Percentiles rank a stretch among this genome's conserved stretches.
These are phyloP conservation scores for Fusarium equiseti DNA, from an alignment of 2,329 filamentous ascomycete species.

Conservation along the genomic window DNA sequence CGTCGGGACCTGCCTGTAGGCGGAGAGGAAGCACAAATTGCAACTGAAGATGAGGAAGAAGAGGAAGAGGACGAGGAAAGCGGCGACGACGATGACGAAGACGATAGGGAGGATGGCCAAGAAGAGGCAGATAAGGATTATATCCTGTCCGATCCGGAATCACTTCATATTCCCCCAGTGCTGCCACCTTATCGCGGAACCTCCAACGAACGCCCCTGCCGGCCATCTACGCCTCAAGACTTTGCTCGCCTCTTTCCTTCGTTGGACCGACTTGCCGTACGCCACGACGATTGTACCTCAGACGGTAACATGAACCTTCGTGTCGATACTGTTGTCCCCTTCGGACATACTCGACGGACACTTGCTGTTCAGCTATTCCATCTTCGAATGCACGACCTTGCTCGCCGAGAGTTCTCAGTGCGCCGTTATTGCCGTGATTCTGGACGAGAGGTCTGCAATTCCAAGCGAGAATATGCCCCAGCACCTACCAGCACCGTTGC, in stretches of 20 bases:
- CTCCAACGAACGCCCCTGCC: constrained; percentile 70
- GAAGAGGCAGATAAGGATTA: constrained; percentile 45
- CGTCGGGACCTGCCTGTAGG: constrained; percentile 41
- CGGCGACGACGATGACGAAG: constrained; percentile 51
- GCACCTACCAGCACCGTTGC: constrained; percentile 33
- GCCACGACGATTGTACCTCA: constrained; percentile 88
- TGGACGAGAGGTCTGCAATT: constrained; percentile 91
- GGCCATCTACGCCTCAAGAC: constrained; percentile 82
- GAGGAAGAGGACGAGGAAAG: constrained; percentile 38
- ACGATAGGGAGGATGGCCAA: constrained; percentile 49
- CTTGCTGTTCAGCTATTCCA: constrained; percentile 87
- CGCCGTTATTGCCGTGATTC: constrained; percentile 93
- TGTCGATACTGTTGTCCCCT: constrained; percentile 79
- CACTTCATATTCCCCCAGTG: constrained; percentile 58
- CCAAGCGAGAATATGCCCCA: constrained; percentile 73
- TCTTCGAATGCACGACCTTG: constrained; percentile 92
- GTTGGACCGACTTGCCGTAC: constrained; percentile 80
- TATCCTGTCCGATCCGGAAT: constrained; percentile 46
- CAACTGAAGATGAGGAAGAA: constrained; percentile 40
- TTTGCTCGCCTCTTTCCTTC: constrained; percentile 92
- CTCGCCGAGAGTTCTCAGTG: constrained; percentile 87
- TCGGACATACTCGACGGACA: constrained; percentile 69
- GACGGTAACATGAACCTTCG: constrained; percentile 98
- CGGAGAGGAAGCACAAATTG: constrained; percentile 42
- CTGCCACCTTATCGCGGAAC: constrained; percentile 72